These are phyloP conservation scores for Botryotinia narcissicola DNA, from an alignment of 2,329 filamentous ascomycete species.

Conservation along the genomic window DNA sequence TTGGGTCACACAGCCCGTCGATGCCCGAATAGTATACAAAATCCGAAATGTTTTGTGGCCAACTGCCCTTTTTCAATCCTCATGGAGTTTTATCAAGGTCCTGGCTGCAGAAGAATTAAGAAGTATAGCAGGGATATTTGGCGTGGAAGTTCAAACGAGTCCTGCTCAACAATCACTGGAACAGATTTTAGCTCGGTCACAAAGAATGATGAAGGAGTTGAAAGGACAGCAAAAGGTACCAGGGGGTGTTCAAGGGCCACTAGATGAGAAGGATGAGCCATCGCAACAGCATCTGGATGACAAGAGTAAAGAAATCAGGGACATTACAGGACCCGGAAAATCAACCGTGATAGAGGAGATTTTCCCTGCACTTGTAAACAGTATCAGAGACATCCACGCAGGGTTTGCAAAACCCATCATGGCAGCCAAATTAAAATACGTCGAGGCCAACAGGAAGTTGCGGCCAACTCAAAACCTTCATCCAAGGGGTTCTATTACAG, in stretches of 20 bases:
- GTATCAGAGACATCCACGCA: conserved; percentile 22
- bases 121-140: conserved; percentile 46
- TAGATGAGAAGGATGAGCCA: conserved; percentile 28
- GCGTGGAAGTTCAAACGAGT: conserved; percentile 39
- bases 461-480: conserved; percentile 44
- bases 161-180: conserved; percentile 29
- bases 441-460: conserved; percentile 44
- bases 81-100: conserved; percentile 52
- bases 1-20: conserved; percentile 49
- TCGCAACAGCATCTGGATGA: conserved; percentile 23
- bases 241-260: conserved; percentile 9
- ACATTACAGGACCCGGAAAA: conserved; percentile 12
- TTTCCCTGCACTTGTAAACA: background rate
- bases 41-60: conserved; percentile 54
- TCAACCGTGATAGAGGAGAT: background rate
- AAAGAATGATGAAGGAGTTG: conserved; percentile 11
- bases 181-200: conserved; percentile 19
- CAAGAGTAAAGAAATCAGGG: conserved; percentile 22
- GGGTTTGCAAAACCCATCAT: conserved; percentile 32
- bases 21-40: conserved; percentile 46
- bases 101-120: conserved; percentile 46
- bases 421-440: conserved; percentile 35
- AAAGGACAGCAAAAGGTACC: conserved; percentile 5
- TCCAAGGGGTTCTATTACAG: conserved; percentile 50
- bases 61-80: conserved; percentile 48